Conservation (phyloP, 106 monocot genomes). For the Dioscorea zingiberensis region DNA sequence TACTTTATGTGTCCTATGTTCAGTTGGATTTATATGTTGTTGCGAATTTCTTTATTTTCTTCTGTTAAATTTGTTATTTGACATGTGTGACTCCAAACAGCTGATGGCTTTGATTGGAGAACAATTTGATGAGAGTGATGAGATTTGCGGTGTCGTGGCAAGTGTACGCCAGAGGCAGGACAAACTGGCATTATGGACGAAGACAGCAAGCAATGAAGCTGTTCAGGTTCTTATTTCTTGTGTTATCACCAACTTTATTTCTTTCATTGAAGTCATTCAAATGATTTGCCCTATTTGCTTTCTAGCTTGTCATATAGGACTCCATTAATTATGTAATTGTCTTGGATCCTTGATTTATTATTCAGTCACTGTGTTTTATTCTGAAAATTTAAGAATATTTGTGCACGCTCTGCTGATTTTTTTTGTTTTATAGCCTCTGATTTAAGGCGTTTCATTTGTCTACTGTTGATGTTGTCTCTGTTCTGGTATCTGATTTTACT, state of each 20-base stretch:
- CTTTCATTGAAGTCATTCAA: no score
- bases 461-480: background rate
- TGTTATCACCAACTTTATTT: no score
- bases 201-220: conserved; percentile 91
- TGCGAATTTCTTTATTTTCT: no score
- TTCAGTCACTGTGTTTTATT: background rate
- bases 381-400: background rate
- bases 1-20: no score
- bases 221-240: conserved; percentile 59
- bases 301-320: background rate
- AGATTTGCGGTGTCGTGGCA: conserved; percentile 94
- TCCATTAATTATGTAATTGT: background rate
- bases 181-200: conserved; percentile 93
- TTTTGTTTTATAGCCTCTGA: no score
- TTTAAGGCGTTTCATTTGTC: no score
- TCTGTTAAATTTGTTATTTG: no score
- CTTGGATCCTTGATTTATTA: no score
- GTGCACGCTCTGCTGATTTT: no score
- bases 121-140: conserved; percentile 93
- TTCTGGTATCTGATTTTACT: background rate
- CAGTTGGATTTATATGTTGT: no score
- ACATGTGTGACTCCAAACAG: conserved; percentile 17
- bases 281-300: background rate
- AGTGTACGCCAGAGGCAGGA: conserved; percentile 87
- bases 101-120: conserved; percentile 98